These are phyloP conservation scores for Naganishia kalamii DNA, from an alignment of 768 basidiomycete genomes.

Conservation along the genomic window DNA sequence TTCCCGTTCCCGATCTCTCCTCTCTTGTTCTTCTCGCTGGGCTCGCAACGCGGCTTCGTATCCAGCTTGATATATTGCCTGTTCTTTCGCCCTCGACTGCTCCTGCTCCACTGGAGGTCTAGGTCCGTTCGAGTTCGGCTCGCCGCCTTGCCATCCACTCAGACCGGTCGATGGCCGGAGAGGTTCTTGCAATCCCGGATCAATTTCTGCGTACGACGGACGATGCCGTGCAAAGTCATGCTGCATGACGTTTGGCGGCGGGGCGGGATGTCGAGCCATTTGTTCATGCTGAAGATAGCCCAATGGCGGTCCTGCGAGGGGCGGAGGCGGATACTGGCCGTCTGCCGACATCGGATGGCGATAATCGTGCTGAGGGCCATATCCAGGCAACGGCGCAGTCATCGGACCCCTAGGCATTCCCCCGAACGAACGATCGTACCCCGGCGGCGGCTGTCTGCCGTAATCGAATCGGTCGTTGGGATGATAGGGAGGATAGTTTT, in stretches of 20 bases:
- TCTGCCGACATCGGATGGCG: background rate
- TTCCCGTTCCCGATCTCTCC: slow-evolving; percentile 10
- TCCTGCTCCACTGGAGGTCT: background rate
- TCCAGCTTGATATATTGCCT: background rate
- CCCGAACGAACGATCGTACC: background rate
- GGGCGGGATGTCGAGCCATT: background rate
- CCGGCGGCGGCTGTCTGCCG: background rate
- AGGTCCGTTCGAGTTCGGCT: background rate
- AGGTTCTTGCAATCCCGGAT: slow-evolving; percentile 1
- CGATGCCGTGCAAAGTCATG: background rate
- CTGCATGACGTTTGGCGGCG: background rate
- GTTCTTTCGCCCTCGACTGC: background rate
- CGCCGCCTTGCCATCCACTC: slow-evolving; percentile 12
- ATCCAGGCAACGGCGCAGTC: background rate
- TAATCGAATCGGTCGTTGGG: background rate
- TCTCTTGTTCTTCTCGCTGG: background rate
- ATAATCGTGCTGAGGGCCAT: background rate
- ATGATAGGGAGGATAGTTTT: background rate
- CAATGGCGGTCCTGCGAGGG: background rate
- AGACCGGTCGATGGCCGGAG: slow-evolving; percentile 1
- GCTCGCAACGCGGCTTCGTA: slow-evolving; percentile 8
- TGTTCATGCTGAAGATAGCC: background rate
- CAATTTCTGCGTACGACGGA: background rate
- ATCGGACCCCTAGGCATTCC: background rate
- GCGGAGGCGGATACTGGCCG: background rate